Conservation (phyloP, 2,329 filamentous ascomycete genomes). For the Graphilbum fragrans region DNA sequence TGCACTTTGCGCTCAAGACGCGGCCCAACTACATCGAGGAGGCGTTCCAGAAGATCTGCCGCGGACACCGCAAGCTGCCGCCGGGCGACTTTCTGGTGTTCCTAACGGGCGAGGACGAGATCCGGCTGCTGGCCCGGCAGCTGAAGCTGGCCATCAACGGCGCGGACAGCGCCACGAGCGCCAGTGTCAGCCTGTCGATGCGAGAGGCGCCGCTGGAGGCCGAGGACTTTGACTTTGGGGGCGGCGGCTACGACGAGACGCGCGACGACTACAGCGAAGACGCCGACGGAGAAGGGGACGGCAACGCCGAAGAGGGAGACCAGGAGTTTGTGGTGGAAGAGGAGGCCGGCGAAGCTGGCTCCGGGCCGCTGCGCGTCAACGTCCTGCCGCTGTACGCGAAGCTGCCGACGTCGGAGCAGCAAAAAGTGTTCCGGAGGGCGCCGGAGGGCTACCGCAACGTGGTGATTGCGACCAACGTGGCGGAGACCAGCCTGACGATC, state of each 20-base stretch:
- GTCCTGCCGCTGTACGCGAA: constrained; percentile 91
- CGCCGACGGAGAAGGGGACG: constrained; percentile 44
- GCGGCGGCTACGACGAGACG: constrained; percentile 30
- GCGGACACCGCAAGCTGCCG: constrained; percentile 81
- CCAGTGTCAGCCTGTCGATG: constrained; percentile 63
- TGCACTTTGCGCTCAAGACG: constrained; percentile 78
- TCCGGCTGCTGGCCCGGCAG: constrained; percentile 67
- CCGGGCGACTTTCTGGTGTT: constrained; percentile 89
- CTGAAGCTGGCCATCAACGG: constrained; percentile 57
- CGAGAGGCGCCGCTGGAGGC: constrained; percentile 68
- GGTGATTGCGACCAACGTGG: constrained; percentile 89
- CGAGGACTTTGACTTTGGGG: constrained; percentile 77
- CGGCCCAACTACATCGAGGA: constrained; percentile 84
- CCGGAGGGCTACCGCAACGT: constrained; percentile 77
- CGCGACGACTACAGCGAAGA: constrained; percentile 32
- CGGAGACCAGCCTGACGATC: constrained; percentile 94
- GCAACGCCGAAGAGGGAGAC: constrained; percentile 49
- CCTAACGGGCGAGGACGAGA: constrained; percentile 87
- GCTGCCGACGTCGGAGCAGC: constrained; percentile 78
- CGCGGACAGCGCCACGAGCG: constrained; percentile 41
- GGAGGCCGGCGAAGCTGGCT: constrained; percentile 39
- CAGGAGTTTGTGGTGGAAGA: constrained; percentile 45
- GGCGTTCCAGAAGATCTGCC: constrained; percentile 73
- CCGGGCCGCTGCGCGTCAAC: constrained; percentile 63
- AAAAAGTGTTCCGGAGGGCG: constrained; percentile 76